phyloP scores from a whole-genome alignment of 805 yeast species.

The Ogataea siamensis region DNA sequence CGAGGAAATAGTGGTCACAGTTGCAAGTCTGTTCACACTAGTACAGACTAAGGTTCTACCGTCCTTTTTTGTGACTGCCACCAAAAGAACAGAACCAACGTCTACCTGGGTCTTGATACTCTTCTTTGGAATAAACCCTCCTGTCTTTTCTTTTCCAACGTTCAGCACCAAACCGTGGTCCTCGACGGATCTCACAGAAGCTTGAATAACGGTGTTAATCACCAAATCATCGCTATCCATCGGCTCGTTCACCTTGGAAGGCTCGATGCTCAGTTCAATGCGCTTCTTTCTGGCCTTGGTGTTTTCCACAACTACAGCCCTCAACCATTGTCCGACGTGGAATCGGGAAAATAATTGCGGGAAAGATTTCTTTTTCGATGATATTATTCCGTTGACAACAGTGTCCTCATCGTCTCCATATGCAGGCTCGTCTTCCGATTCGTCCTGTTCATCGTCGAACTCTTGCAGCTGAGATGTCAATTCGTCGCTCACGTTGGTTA shows the following conservation, averaged over 20 bases:
- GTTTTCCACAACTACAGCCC: constrained; percentile 68
- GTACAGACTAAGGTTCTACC: constrained; percentile 61
- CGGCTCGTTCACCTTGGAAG: constrained; percentile 61
- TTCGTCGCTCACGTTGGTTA: constrained; percentile 66
- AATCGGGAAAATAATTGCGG: constrained; percentile 60
- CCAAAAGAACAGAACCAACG: constrained; percentile 70
- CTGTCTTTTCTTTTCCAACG: constrained; percentile 53
- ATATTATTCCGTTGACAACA: constrained; percentile 22
- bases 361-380: constrained; percentile 38
- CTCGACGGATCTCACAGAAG: constrained; percentile 73
- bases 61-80: constrained; percentile 51
- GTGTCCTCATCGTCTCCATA: constrained; percentile 35
- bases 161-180: constrained; percentile 88
- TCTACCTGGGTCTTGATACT: constrained; percentile 49
- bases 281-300: constrained; percentile 46
- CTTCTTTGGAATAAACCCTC: constrained; percentile 76
- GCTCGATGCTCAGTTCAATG: constrained; percentile 71
- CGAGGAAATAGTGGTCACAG: constrained; percentile 59
- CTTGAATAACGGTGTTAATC: constrained; percentile 68
- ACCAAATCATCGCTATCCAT: constrained; percentile 60
- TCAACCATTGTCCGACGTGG: constrained; percentile 77
- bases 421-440: constrained; percentile 34
- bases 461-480: constrained; percentile 57
- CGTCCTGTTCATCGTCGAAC: constrained; percentile 48
- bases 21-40: constrained; percentile 45